Evolutionary conservation across 768 basidiomycete species (phyloP).

Genomic region (Rhizopogon roseolus): DNA sequence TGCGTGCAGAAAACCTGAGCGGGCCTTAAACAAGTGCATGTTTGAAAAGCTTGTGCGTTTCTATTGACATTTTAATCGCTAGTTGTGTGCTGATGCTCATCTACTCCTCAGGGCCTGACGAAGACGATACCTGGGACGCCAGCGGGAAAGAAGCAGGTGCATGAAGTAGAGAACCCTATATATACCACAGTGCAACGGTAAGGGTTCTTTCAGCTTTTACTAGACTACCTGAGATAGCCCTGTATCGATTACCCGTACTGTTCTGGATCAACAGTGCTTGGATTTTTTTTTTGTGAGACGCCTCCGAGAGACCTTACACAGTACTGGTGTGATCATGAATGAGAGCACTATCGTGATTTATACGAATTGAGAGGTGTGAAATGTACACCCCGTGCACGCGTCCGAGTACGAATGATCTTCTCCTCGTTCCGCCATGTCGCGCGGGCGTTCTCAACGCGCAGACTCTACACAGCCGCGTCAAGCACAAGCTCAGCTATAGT

Average conservation of each 20-base stretch:
- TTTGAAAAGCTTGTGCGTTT: conserved; percentile 88
- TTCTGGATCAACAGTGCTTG: neutral
- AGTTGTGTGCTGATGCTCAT: neutral
- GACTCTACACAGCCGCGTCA: conserved; percentile 10
- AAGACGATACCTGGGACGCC: conserved; percentile 92
- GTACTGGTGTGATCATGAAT: neutral
- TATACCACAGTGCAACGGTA: conserved; percentile 84
- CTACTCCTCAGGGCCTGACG: conserved; percentile 67
- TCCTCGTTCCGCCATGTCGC: conserved; percentile 22
- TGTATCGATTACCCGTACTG: neutral
- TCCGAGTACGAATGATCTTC: conserved; percentile 19
- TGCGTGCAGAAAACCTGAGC: conserved; percentile 85
- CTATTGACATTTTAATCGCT: neutral
- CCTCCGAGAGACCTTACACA: neutral
- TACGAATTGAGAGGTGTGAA: neutral
- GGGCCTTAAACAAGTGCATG: conserved; percentile 86
- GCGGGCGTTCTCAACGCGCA: conserved; percentile 17
- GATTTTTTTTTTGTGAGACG: neutral
- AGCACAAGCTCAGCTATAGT: conserved; percentile 16
- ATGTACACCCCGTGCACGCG: neutral
- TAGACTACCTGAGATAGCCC: neutral
- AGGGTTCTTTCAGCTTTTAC: conserved; percentile 1
- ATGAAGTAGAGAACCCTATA: conserved; percentile 84
- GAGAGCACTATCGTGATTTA: neutral
- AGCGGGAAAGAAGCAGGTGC: conserved; percentile 74